phyloP scores from a whole-genome alignment of 1,284 basidiomycete species.

The Rhodotorula sp. region DNA sequence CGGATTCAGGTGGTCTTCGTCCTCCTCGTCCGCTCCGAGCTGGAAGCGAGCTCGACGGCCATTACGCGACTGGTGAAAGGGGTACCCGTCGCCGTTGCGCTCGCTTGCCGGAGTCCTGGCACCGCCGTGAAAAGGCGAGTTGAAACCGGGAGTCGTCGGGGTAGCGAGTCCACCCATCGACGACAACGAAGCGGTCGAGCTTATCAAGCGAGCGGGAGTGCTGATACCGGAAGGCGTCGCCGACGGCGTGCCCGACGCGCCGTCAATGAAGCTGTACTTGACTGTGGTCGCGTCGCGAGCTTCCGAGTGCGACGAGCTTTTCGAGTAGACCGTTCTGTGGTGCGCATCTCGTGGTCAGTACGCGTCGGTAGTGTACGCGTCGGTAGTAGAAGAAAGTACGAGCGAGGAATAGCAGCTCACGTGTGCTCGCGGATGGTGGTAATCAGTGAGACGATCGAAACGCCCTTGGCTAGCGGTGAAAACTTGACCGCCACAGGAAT shows the following conservation, averaged over 20 bases:
- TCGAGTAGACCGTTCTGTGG: conserved; percentile 60
- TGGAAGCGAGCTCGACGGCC: conserved; percentile 14
- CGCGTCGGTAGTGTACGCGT: fast-evolving
- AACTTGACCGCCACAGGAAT: conserved; percentile 81
- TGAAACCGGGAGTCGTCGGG: conserved; percentile 32
- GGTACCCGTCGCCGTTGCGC: conserved; percentile 4
- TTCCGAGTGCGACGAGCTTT: conserved; percentile 62
- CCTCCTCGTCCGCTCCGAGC: conserved; percentile 24
- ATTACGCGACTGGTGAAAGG: neutral
- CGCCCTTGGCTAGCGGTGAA: conserved; percentile 79
- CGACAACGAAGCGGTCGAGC: conserved; percentile 31
- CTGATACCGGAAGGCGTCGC: conserved; percentile 53
- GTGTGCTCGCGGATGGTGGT: conserved; percentile 70
- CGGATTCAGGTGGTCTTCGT: conserved; percentile 9
- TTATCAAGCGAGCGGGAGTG: conserved; percentile 34
- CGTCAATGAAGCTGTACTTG: conserved; percentile 65
- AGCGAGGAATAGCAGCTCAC: conserved; percentile 12
- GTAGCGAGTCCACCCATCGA: conserved; percentile 26
- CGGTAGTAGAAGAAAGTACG: fast-evolving
- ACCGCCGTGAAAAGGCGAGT: conserved; percentile 18
- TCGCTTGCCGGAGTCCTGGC: conserved; percentile 6
- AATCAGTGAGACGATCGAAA: conserved; percentile 64
- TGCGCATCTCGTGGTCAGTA: neutral
- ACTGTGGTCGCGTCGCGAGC: conserved; percentile 62
- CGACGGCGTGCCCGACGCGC: conserved; percentile 51